These are phyloP conservation scores for Hyphopichia buzzinii DNA, from an alignment of 1,139 yeast species.

Conservation along the genomic window DNA sequence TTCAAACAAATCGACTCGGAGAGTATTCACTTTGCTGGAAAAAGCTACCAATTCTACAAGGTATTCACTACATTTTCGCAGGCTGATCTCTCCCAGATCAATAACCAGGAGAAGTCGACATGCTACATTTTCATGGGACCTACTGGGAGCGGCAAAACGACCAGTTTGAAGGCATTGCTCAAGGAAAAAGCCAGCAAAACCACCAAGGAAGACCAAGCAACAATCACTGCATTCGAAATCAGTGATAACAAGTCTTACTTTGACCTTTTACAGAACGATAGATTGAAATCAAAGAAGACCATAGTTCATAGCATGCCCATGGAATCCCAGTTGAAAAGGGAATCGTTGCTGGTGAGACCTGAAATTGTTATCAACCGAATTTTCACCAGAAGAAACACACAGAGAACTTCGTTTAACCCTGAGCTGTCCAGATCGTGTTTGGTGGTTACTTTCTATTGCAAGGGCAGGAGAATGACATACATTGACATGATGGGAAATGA, in stretches of 20 bases:
- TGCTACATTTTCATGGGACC: slow-evolving; percentile 32
- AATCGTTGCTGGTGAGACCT: slow-evolving; percentile 3
- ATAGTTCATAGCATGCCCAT: slow-evolving; percentile 6
- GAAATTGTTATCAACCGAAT: slow-evolving; percentile 13
- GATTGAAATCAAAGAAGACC: slow-evolving; percentile 9
- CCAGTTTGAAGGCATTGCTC: slow-evolving; percentile 20
- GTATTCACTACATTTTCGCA: slow-evolving; percentile 12
- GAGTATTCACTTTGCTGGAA: slow-evolving; percentile 19
- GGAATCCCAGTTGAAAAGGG: slow-evolving; percentile 16
- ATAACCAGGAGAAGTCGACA: slow-evolving; percentile 8
- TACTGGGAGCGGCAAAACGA: slow-evolving; percentile 35
- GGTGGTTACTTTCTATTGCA: slow-evolving; percentile 22
- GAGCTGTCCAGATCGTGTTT: slow-evolving; percentile 28
- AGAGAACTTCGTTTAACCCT: slow-evolving; percentile 18
- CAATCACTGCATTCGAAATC: slow-evolving; percentile 31
- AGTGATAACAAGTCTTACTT: slow-evolving; percentile 22
- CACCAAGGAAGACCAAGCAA: slow-evolving; percentile 6
- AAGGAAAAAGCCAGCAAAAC: slow-evolving; percentile 7
- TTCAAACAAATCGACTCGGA: slow-evolving; percentile 13
- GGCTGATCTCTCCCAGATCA: slow-evolving; percentile 13
- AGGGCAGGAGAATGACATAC: slow-evolving; percentile 19
- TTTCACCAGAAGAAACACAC: slow-evolving; percentile 20
- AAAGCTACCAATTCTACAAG: slow-evolving; percentile 20
- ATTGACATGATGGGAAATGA: slow-evolving; percentile 36
- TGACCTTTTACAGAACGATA: slow-evolving; percentile 23